These are phyloP conservation scores for Termitomyces sp. DNA, from an alignment of 768 basidiomycete species.

Conservation along the genomic window DNA sequence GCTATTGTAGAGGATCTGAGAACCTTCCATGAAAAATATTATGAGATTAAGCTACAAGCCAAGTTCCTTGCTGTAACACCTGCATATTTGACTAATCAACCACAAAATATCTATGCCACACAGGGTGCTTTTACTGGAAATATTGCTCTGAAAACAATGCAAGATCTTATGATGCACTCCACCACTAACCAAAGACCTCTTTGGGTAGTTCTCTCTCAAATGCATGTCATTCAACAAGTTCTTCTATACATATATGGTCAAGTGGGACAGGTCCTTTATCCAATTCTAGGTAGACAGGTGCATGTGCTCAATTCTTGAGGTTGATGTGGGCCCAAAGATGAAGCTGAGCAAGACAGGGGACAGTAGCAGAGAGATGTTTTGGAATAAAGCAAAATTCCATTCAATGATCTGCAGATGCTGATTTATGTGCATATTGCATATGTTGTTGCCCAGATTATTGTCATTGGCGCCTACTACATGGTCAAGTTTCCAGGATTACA, in stretches of 20 bases:
- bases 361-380: conserved; percentile 51
- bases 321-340: conserved; percentile 47
- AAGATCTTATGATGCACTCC: conserved; percentile 24
- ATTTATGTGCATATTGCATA: no score
- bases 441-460: no score
- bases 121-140: conserved; percentile 48
- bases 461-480: conserved; percentile 13
- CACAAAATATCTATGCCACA: conserved; percentile 36
- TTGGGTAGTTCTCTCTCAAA: conserved; percentile 55
- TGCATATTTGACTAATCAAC: conserved; percentile 45
- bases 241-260: conserved; percentile 75
- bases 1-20: conserved; percentile 47
- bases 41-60: conserved; percentile 50
- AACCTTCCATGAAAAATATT: conserved; percentile 50
- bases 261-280: conserved; percentile 74
- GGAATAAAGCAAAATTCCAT: conserved; percentile 34
- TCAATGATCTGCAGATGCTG: no score
- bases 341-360: conserved; percentile 28
- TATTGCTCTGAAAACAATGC: conserved; percentile 45
- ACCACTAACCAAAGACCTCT: conserved; percentile 19
- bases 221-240: conserved; percentile 45
- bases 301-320: conserved; percentile 57
- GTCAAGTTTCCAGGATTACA: conserved; percentile 62
- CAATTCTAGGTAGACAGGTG: conserved; percentile 75
- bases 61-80: conserved; percentile 49